Evolutionary conservation across 1,139 yeast species (phyloP), one percentile per base, ranked within the genome.

Genomic region (Candida smagusa): DNA sequence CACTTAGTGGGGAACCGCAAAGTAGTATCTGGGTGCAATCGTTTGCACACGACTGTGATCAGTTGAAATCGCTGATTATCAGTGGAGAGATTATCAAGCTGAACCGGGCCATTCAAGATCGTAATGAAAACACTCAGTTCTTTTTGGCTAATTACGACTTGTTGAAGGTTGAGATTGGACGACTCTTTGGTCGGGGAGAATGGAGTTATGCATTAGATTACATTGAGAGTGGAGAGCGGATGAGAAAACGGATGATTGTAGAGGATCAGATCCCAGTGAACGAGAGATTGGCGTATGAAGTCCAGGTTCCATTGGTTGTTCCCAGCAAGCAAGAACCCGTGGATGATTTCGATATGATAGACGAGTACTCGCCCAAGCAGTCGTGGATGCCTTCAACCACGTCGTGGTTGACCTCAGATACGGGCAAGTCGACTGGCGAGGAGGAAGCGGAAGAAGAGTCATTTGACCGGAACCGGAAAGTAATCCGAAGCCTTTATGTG

Each of bases 171-270:
- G 81, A 75, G 40, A 59, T 65, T 4, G 53, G 56, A 4, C 56
- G 80, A 37, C 53, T 70, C n/a, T 48, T 63, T n/a, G 48, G 53
- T 8, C 46, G 48, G 31, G 54, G 57, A 26, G 47, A 46, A 2
- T 45, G 49, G 6, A 58, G 51, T 7, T 81, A 79, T 68, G 58
- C 68, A 2, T 55, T 85, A 21, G 92, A 84, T 50, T 73, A 72
- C 31, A 79, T 81, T 39, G 95, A 86, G 54, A 84, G 85, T 32
- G 64, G 69, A 23, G 79, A 81, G 48, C 61, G 92, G 42, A 82
- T 79, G 75, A 61, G 89, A 41, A 77, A 67, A 40, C 60, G 83
- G 40, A 52, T 84, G 34, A 58, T 79, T 7, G 71, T 78, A 9
- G 80, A 77, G 45, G 77, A 74, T 41, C 74, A 72, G 38, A 43